Evolutionary conservation across 179 eudicot genomes (phyloP).

Genomic region (Nepenthes alata): DNA sequence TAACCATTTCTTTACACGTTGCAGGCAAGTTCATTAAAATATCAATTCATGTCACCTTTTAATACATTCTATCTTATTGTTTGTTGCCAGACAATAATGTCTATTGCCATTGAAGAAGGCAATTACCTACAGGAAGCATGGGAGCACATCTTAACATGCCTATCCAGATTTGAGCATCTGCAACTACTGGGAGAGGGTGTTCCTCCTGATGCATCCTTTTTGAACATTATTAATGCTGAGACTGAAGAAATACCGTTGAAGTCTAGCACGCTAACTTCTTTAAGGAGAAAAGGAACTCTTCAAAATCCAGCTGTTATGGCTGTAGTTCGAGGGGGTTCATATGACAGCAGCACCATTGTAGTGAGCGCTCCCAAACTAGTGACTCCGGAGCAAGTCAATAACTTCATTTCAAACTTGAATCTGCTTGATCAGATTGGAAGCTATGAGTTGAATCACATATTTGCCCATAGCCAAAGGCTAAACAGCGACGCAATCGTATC

Average conservation of each 20-base stretch:
- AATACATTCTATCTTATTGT: not conserved
- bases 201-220: slow-evolving; percentile 93
- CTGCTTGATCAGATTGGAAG: slow-evolving; percentile 96
- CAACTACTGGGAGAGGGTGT: slow-evolving; percentile 96
- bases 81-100: slow-evolving; percentile 65
- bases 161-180: slow-evolving; percentile 96
- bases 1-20: no score
- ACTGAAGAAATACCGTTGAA: slow-evolving; percentile 56
- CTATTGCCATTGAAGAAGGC: slow-evolving; percentile 95
- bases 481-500: slow-evolving; percentile 98
- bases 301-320: slow-evolving; percentile 93
- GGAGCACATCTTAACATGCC: slow-evolving; percentile 94
- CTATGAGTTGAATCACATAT: slow-evolving; percentile 93
- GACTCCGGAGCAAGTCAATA: slow-evolving; percentile 77
- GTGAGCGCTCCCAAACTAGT: slow-evolving; percentile 60
- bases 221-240: slow-evolving; percentile 48
- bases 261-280: slow-evolving; percentile 40
- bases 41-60: no score
- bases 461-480: slow-evolving; percentile 98
- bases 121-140: slow-evolving; percentile 92
- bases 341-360: slow-evolving; percentile 77
- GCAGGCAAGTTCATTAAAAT: no score
- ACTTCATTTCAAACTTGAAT: slow-evolving; percentile 81
- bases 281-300: slow-evolving; percentile 78
- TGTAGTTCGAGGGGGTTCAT: slow-evolving; percentile 96